Percentiles rank a stretch among this genome's conserved stretches.
phyloP scores from a whole-genome alignment of 2,329 filamentous ascomycete species.

The Arthrinium puccinioides region DNA sequence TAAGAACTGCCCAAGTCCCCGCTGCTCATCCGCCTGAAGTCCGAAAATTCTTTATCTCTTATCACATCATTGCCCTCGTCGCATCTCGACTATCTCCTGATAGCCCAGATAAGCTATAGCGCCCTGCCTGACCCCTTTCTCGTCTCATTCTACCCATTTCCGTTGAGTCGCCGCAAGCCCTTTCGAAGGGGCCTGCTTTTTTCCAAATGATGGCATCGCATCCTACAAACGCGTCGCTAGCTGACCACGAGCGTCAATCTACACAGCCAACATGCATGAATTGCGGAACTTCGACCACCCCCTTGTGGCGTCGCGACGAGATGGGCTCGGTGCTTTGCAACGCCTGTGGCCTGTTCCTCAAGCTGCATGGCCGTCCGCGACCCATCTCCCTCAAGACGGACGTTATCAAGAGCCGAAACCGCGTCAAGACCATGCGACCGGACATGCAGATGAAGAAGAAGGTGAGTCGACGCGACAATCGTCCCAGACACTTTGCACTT shows the following conservation, averaged over 20 bases:
- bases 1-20: no score
- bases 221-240: conserved; percentile 40
- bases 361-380: conserved; percentile 86
- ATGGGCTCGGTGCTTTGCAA: conserved; percentile 94
- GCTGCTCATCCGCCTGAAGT: no score
- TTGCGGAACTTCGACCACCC: conserved; percentile 90
- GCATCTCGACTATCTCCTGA: no score
- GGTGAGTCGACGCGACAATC: conserved; percentile 34
- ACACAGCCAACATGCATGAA: conserved; percentile 95
- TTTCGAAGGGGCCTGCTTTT: no score
- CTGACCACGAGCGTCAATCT: conserved; percentile 49
- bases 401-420: conserved; percentile 98
- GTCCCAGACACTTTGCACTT: background rate
- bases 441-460: conserved; percentile 79
- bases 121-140: no score
- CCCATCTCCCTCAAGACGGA: conserved; percentile 98
- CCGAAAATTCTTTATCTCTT: no score
- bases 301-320: conserved; percentile 96
- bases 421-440: conserved; percentile 79
- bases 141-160: no score
- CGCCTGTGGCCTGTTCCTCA: conserved; percentile 94
- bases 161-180: no score
- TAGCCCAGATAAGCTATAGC: no score
- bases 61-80: no score
- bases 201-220: conserved; percentile 28